Conservation (phyloP, 225 moss, liverwort and hornwort species). For the Climacium dendroides region DNA sequence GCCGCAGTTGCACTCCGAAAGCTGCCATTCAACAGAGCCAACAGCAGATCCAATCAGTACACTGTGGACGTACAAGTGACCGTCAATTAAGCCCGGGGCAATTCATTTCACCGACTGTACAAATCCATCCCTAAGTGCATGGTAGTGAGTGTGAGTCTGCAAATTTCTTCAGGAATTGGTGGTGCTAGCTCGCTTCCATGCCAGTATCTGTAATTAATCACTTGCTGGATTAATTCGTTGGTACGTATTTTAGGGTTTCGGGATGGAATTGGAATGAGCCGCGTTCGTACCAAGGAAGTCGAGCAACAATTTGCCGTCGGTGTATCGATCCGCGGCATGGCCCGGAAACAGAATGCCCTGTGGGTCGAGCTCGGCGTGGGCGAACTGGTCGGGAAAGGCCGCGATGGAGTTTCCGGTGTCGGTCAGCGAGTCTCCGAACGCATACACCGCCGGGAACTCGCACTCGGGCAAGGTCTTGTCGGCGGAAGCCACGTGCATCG, state of each 20-base stretch:
- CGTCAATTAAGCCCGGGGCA: neutral
- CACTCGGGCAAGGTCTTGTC: too few species aligned
- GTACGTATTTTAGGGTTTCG: too few species aligned
- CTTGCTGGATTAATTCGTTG: neutral
- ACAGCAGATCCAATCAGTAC: neutral
- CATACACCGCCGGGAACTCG: neutral
- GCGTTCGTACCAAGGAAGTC: neutral
- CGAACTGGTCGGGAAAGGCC: neutral
- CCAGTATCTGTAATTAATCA: neutral
- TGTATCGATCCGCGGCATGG: neutral
- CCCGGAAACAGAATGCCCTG: neutral
- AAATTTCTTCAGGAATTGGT: neutral
- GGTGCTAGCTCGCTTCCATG: neutral
- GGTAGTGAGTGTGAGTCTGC: neutral
- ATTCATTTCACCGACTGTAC: too few species aligned
- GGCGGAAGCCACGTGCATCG: too few species aligned
- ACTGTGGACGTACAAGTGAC: neutral
- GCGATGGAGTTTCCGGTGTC: neutral
- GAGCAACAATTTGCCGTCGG: neutral
- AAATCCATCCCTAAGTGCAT: too few species aligned
- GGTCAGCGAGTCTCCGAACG: neutral
- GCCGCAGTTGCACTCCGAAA: too few species aligned
- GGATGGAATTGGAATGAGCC: neutral
- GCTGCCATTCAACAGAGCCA: neutral
- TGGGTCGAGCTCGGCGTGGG: neutral